Percentiles rank a stretch among this genome's conserved stretches.
Conservation (phyloP, 1,284 basidiomycete genomes). For the Ustilago trichophora region DNA sequence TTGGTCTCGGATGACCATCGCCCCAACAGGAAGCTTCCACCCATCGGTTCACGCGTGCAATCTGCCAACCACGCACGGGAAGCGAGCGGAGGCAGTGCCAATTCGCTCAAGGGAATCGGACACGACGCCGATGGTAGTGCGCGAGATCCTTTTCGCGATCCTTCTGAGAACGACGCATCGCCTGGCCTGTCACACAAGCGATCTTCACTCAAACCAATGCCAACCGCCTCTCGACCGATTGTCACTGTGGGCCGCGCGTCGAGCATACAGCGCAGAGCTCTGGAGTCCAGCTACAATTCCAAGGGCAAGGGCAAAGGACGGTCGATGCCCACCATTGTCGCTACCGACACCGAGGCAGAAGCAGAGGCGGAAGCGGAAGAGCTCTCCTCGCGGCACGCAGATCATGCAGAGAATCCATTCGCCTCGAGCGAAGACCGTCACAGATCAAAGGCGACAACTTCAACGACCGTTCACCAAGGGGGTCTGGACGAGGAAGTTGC, state of each 20-base stretch:
- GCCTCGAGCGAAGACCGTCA: constrained; percentile 21
- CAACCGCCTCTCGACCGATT: constrained; percentile 45
- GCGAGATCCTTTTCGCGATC: constrained; percentile 34
- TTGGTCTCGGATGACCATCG: constrained; percentile 30
- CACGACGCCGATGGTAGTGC: constrained; percentile 1
- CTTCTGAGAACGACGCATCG: constrained; percentile 9
- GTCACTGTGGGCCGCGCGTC: constrained; percentile 52
- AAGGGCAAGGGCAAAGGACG: constrained; percentile 36
- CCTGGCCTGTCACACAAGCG: constrained; percentile 4
- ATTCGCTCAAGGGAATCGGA: neutral
- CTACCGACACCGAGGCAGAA: constrained; percentile 49
- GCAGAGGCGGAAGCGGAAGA: constrained; percentile 12
- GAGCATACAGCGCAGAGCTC: constrained; percentile 34
- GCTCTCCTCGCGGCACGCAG: no score
- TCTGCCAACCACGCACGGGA: constrained; percentile 8
- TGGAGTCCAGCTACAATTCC: constrained; percentile 21
- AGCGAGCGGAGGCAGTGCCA: constrained; percentile 6
- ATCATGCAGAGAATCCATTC: constrained; percentile 17
- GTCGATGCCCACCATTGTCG: constrained; percentile 48
- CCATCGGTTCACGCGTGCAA: constrained; percentile 36
- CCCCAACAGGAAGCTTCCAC: constrained; percentile 29
- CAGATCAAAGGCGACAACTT: neutral
- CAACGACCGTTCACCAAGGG: constrained; percentile 46
- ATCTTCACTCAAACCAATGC: constrained; percentile 29
- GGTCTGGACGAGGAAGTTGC: constrained; percentile 40